Base-by-base conservation (phyloP, 163 green algal genomes). In the Prototheca wickerhamii region DNA sequence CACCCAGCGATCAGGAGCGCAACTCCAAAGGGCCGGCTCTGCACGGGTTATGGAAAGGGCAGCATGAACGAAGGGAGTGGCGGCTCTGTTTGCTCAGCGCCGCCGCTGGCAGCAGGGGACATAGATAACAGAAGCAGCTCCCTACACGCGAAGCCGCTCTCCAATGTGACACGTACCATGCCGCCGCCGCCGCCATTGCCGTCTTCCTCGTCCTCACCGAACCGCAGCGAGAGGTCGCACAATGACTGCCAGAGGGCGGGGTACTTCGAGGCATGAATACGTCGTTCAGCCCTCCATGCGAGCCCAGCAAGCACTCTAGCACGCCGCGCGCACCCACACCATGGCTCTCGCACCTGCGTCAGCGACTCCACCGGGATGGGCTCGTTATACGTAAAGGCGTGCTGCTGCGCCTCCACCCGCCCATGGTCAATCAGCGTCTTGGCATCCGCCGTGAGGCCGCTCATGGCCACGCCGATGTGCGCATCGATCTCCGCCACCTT, bases 321-420 rank as follows among this genome's bases (percentile, higher is more conserved):
- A 49, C 10, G 15, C 40, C 12, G 15, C 40, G 15, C 15, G 12
- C 40, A 49, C 15, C 15, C 40, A 10, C 40, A 49, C 40, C 40
- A 10, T 49, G 12, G 12, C 12, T 49, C 40, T 28, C 20, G 46
- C 34, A 58, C 64, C 64, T 71, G 76, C 17, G 91, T 97, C 50
- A 83, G 85, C 0, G 82, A 93, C 75, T 97, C 88, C 28, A 98
- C 74, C 0, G 87, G 87, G 87, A 99, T 98, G 10, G 88, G 78
- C 76, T 99, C 93, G 75, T 97, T 95, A 77, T 97, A 99, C 1
- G 86, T 94, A 78, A 98, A 99, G 4, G 86, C 71, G 69, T 99
- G 92, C 84, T 95, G 86, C 87, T 98, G 89, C 10, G 87, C 91
- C 62, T 97, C 89, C 35, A 94, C 89, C 3, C 93, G 77, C 18